phyloP scores from a whole-genome alignment of 2,329 filamentous ascomycete genomes.

The Diaporthe sp. region DNA sequence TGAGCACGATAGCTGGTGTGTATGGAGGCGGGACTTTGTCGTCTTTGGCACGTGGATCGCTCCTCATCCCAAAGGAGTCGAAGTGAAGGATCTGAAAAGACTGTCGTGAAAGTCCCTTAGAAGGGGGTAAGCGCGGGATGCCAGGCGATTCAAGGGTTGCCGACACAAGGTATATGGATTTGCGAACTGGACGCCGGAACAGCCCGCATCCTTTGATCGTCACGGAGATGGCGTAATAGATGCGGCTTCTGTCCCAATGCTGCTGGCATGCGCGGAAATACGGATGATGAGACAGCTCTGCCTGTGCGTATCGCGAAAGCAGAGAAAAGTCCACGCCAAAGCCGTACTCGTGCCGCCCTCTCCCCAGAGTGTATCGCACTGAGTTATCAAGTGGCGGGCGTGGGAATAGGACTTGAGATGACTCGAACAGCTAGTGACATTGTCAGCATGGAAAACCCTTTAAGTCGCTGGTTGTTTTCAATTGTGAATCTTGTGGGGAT shows the following conservation, averaged over 20 bases:
- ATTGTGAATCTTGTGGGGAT: background rate
- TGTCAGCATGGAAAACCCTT: background rate
- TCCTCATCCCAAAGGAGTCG: background rate
- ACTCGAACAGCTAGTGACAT: background rate
- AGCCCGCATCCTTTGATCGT: background rate
- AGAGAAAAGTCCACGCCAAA: background rate
- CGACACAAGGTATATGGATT: background rate
- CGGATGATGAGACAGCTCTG: background rate
- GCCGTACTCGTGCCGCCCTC: background rate
- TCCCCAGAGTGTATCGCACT: background rate
- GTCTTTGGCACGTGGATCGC: background rate
- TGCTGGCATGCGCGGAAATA: background rate
- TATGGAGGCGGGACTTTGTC: background rate
- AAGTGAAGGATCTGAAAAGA: background rate
- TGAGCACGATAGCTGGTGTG: background rate
- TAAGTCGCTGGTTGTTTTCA: background rate
- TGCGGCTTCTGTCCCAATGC: background rate
- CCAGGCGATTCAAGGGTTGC: background rate
- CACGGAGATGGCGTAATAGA: background rate
- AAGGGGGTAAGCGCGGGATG: background rate
- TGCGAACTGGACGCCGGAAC: background rate
- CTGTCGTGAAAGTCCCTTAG: background rate
- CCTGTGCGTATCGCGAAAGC: background rate
- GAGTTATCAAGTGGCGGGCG: background rate
- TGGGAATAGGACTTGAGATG: slow-evolving; percentile 5